These are phyloP conservation scores for Emydomyces testavorans DNA, from an alignment of 2,329 filamentous ascomycete species.

Conservation along the genomic window DNA sequence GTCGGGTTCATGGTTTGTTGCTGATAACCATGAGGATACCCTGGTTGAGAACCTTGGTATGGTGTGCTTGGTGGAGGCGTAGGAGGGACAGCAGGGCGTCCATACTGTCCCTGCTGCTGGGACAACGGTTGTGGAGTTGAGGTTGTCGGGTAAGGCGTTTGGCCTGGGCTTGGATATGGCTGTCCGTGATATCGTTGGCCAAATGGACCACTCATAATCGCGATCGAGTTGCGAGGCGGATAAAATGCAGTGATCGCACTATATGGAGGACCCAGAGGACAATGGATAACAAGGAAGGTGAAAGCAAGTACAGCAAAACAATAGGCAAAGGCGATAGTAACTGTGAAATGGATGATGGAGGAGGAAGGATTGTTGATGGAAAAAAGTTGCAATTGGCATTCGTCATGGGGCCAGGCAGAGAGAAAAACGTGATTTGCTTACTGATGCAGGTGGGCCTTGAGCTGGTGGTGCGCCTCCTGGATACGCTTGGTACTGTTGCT, in stretches of 20 bases:
- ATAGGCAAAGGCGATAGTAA: not conserved
- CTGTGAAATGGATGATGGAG: not conserved
- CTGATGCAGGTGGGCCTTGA: conserved; percentile 43
- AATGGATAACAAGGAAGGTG: conserved; percentile 4
- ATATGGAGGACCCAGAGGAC: not conserved
- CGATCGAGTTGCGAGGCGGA: conserved; percentile 10
- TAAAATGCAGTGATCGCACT: conserved; percentile 2
- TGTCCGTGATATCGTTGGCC: conserved; percentile 29
- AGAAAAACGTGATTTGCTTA: conserved; percentile 25
- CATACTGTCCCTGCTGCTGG: conserved; percentile 28
- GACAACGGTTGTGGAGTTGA: conserved; percentile 22
- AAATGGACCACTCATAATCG: conserved; percentile 30
- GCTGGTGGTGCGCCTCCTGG: conserved; percentile 19
- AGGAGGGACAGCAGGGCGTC: conserved; percentile 25
- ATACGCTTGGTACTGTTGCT: conserved; percentile 17
- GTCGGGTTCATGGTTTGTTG: conserved; percentile 3
- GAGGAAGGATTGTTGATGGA: not conserved
- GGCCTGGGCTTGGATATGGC: conserved; percentile 23
- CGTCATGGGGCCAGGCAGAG: conserved; percentile 4
- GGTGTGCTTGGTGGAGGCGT: conserved; percentile 25
- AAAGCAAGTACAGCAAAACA: not conserved
- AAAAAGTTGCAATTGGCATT: not conserved
- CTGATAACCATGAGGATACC: conserved; percentile 22
- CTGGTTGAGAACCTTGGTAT: conserved; percentile 21
- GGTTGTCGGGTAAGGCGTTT: conserved; percentile 29